Percentiles rank a stretch among this genome's conserved stretches.
Evolutionary conservation across 139 green algal genomes (phyloP).

Genomic region (Edaphochlamys debaryana): DNA sequence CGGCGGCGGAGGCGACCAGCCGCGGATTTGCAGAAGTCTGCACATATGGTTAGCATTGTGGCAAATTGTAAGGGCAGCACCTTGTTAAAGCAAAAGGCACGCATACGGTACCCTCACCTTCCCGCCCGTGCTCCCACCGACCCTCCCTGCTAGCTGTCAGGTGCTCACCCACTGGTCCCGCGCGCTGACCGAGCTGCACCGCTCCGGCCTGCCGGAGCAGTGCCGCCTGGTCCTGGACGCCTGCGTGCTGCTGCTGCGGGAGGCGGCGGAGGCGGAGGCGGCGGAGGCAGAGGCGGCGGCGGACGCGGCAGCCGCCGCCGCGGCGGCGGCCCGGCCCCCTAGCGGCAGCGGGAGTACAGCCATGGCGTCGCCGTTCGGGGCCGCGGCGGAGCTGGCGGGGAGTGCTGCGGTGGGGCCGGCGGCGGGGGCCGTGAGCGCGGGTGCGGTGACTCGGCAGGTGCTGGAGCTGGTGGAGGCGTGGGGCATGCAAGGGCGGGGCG

Average conservation of each 20-base stretch:
- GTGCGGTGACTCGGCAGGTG: neutral
- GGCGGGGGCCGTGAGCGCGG: neutral
- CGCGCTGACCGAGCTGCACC: conserved; percentile 31
- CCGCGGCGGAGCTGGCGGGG: neutral
- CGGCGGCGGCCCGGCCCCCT: neutral
- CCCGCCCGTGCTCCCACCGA: too few relatives aligned
- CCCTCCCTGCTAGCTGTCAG: too few relatives aligned
- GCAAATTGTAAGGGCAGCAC: too few relatives aligned
- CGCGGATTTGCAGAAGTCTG: too few relatives aligned
- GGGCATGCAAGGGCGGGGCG: neutral
- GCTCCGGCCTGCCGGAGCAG: neutral
- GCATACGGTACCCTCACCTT: too few relatives aligned
- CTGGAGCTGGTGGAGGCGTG: conserved; percentile 35
- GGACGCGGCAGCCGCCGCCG: neutral
- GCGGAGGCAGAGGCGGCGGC: too few relatives aligned
- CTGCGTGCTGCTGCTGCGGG: neutral
- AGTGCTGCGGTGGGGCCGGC: neutral
- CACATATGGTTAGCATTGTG: too few relatives aligned
- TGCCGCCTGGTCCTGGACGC: conserved; percentile 26
- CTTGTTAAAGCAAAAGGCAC: too few relatives aligned
- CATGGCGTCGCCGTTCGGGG: neutral
- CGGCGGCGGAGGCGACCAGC: too few relatives aligned
- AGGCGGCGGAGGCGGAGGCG: neutral
- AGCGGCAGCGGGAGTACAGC: too few relatives aligned
- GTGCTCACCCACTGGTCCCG: conserved; percentile 12